Percentiles rank a stretch among this genome's conserved stretches.
Evolutionary conservation across 192 early-diverging fungal species (phyloP).

Genomic region (Phlyctochytrium planicorne): DNA sequence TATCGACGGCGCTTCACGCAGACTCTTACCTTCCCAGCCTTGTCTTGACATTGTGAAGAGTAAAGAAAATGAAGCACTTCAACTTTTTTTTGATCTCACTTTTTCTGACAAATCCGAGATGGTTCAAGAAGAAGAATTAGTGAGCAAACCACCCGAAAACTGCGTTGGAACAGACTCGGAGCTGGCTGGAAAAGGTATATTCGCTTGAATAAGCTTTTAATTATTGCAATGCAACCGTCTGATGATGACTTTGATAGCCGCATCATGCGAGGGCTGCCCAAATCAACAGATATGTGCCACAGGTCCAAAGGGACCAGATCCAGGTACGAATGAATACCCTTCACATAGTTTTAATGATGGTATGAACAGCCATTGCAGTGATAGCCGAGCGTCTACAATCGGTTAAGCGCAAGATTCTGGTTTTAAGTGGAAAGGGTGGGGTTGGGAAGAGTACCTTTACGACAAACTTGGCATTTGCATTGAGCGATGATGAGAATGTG

Average conservation of each 20-base stretch:
- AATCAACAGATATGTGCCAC: constrained; percentile 49
- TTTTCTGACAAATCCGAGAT: not conserved
- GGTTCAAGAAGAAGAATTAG: not conserved
- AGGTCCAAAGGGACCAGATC: constrained; percentile 47
- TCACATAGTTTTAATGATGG: not conserved
- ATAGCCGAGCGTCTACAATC: constrained; percentile 41
- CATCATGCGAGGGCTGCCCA: constrained; percentile 53
- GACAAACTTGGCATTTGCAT: constrained; percentile 63
- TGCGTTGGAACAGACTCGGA: constrained; percentile 51
- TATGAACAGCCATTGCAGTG: constrained; percentile 35
- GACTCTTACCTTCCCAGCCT: not conserved
- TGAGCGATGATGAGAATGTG: constrained; percentile 37
- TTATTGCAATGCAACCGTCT: not conserved
- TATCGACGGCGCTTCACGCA: too few species aligned
- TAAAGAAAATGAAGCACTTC: not conserved
- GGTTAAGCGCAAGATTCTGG: constrained; percentile 86
- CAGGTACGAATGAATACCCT: constrained; percentile 22
- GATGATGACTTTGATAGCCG: constrained; percentile 10
- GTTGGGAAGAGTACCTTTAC: constrained; percentile 97
- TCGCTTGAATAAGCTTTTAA: not conserved
- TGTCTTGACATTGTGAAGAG: not conserved
- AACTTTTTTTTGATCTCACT: not conserved
- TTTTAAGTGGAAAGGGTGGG: constrained; percentile 96
- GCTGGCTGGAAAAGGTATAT: constrained; percentile 46
- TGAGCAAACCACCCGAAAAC: constrained; percentile 22